Evolutionary conservation across 805 yeast genomes (phyloP), one percentile per base, ranked within the genome.

Genomic region (Wickerhamiella australiensis): DNA sequence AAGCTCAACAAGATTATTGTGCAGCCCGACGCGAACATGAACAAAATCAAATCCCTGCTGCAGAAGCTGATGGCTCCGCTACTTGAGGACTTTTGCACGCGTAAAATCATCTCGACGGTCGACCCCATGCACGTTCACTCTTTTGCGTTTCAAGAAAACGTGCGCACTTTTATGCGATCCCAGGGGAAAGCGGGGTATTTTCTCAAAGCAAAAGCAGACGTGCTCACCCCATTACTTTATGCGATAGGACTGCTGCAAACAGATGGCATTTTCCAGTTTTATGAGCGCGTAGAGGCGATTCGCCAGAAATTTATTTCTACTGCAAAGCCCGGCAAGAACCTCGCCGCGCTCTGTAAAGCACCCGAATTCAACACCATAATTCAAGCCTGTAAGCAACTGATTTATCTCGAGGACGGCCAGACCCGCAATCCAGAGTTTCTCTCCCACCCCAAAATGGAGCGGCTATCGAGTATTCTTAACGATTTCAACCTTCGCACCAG

Each of bases 261-360:
- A 17, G 94, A 92, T 63, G 97, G 98, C 0, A 68, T 90, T 6
- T 65, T 74, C 42, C 80, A 94, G 0, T 92, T 92, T 59, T 82
- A 76, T 62, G 68, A 73, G 5, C 83, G 82, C 67, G 72, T 61
- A 64, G 64, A 18, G 80, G 79, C 61, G 75, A 77, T 59, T 70
- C 76, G 27, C 70, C 54, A 57, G 20, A 56, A 57, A 33, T 42
- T 46, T 36, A 36, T 53, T 37, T 52, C 57, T 25, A 55, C 49
- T 23, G 56, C 57, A 27, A 65, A 53, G 66, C 69, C 69, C 47
- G 76, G 77, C 36, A 84, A 84, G 61, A 75, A 85, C 1, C 78
- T 78, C 0, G 80, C 80, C 58, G 75, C 71, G 2, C 80, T 88
- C 54, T 81, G 77, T 57, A 73, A 69, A 46, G 72, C 76, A 57